Percentiles rank a stretch among this genome's conserved stretches.
Conservation (phyloP, 805 yeast genomes). For the Ogataea populi-albae region DNA sequence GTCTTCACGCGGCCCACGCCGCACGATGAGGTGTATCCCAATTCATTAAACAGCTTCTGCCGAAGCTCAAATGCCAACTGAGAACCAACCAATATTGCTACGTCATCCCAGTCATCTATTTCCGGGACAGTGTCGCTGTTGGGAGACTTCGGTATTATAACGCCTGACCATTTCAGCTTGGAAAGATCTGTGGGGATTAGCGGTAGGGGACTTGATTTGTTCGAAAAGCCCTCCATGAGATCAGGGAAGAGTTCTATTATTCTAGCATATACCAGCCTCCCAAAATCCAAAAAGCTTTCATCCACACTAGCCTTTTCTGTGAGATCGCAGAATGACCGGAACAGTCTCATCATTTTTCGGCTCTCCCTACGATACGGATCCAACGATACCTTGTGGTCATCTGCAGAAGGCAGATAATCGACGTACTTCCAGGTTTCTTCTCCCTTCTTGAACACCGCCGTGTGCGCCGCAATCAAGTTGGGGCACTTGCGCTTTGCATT, state of each 20-base stretch:
- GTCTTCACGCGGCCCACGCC: slow-evolving; percentile 78
- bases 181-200: slow-evolving; percentile 40
- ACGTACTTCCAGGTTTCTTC: slow-evolving; percentile 78
- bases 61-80: slow-evolving; percentile 55
- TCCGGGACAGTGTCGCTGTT: slow-evolving; percentile 14
- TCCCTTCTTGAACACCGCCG: slow-evolving; percentile 90
- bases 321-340: slow-evolving; percentile 57
- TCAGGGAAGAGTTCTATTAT: slow-evolving; percentile 48
- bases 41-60: slow-evolving; percentile 42
- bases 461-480: slow-evolving; percentile 73
- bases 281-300: slow-evolving; percentile 85
- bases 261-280: slow-evolving; percentile 51
- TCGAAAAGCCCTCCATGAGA: slow-evolving; percentile 23
- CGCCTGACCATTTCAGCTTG: slow-evolving; percentile 31
- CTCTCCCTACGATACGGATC: slow-evolving; percentile 92
- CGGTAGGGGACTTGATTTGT: slow-evolving; percentile 37
- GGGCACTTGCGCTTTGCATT: slow-evolving; percentile 79
- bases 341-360: slow-evolving; percentile 67
- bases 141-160: slow-evolving; percentile 22
- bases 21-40: slow-evolving; percentile 86
- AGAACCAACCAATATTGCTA: slow-evolving; percentile 66
- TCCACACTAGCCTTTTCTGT: slow-evolving; percentile 96
- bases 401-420: slow-evolving; percentile 56
- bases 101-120: slow-evolving; percentile 75
- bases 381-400: slow-evolving; percentile 74